A percentile compares a stretch with the other conserved stretches of the same genome.
These are phyloP conservation scores for Fusarium equiseti DNA, from an alignment of 2,329 filamentous ascomycete species.

Conservation along the genomic window DNA sequence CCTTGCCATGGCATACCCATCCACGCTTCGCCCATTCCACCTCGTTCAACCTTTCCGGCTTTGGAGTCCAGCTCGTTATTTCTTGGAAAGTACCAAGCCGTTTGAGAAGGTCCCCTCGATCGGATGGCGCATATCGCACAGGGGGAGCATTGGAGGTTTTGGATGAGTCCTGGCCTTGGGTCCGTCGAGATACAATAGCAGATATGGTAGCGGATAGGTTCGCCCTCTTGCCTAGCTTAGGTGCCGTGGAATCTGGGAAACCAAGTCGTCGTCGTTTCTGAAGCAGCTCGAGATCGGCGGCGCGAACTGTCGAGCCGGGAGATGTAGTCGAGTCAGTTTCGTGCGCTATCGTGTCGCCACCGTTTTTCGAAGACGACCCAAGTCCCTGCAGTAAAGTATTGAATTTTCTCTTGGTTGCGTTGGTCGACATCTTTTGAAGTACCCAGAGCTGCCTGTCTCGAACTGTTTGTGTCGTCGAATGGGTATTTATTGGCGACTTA, in stretches of 20 bases:
- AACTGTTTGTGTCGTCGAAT: neutral
- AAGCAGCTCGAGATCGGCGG: constrained; percentile 57
- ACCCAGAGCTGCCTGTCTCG: neutral
- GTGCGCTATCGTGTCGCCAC: constrained; percentile 5
- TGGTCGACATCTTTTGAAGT: constrained; percentile 62
- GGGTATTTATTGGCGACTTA: neutral
- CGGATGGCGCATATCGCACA: constrained; percentile 86
- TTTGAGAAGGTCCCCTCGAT: constrained; percentile 83
- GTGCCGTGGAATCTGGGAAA: constrained; percentile 56
- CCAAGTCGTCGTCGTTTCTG: constrained; percentile 67
- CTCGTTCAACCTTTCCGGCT: constrained; percentile 86
- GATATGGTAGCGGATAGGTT: constrained; percentile 42
- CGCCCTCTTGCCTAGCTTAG: constrained; percentile 44
- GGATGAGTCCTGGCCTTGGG: constrained; percentile 39
- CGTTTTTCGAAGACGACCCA: constrained; percentile 56
- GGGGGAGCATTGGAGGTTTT: constrained; percentile 45
- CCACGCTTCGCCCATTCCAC: constrained; percentile 95
- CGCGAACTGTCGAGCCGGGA: constrained; percentile 19
- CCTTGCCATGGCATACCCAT: constrained; percentile 86
- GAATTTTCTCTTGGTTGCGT: constrained; percentile 86
- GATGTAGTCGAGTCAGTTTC: constrained; percentile 26
- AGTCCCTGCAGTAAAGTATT: constrained; percentile 78
- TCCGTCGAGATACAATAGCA: constrained; percentile 43
- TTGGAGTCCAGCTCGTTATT: constrained; percentile 92
- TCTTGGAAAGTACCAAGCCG: constrained; percentile 90